Evolutionary conservation across 352 stramenopile genomes (phyloP).

Genomic region (Phytopythium litorale): DNA sequence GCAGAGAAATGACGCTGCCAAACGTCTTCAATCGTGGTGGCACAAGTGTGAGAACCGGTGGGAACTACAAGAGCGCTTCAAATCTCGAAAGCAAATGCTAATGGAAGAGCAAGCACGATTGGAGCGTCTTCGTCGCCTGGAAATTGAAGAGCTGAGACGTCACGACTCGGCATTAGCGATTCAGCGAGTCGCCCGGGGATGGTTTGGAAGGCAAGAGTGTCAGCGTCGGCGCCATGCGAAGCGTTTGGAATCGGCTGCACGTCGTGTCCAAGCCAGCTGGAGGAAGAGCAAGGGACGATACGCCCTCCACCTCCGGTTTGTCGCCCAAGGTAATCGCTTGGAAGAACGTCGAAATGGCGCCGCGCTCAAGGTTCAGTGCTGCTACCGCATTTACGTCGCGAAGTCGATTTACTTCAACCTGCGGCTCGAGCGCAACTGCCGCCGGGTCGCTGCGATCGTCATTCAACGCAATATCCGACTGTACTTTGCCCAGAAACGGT

Average conservation of each 20-base stretch:
- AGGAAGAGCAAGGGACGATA: constrained; percentile 35
- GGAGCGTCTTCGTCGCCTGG: constrained; percentile 19
- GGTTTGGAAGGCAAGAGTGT: constrained; percentile 24
- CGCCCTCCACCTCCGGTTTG: constrained; percentile 47
- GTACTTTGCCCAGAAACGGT: constrained; percentile 12
- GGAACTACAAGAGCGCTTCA: constrained; percentile 22
- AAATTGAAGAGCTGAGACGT: constrained; percentile 4
- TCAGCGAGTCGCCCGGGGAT: constrained; percentile 36
- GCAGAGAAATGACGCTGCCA: constrained; percentile 8
- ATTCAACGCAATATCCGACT: constrained; percentile 43
- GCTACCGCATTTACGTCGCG: constrained; percentile 22
- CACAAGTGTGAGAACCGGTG: constrained; percentile 12
- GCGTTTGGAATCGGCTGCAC: constrained; percentile 26
- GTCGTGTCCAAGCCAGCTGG: constrained; percentile 47
- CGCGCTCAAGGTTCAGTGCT: constrained; percentile 38
- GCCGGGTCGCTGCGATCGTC: constrained; percentile 16
- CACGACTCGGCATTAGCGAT: constrained; percentile 23
- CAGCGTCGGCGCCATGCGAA: constrained; percentile 9
- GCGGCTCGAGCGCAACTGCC: constrained; percentile 14
- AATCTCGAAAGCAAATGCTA: constrained; percentile 18
- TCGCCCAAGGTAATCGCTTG: constrained; percentile 35
- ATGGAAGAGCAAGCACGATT: constrained; percentile 21
- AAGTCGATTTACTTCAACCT: constrained; percentile 9
- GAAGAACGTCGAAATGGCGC: constrained; percentile 19
- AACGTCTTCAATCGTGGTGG: constrained; percentile 24